Conservation (phyloP, 1,284 basidiomycete species). For the Ceratobasidium papillatum region DNA sequence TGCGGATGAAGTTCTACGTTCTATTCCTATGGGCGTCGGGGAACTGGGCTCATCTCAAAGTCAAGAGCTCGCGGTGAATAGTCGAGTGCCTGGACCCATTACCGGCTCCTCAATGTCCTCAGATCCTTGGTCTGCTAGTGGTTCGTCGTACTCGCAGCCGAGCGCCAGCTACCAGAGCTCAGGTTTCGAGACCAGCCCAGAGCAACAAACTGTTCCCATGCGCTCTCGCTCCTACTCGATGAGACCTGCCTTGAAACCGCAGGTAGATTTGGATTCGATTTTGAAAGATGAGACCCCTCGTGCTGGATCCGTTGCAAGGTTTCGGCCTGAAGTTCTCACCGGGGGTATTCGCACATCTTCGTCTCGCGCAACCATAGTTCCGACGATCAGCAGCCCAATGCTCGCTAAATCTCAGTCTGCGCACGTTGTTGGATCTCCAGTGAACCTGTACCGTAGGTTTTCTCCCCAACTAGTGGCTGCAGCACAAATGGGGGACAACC, state of each 20-base stretch:
- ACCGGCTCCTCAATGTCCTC: slow-evolving; percentile 20
- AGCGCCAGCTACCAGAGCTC: background rate
- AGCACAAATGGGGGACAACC: background rate
- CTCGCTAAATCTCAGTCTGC: slow-evolving; percentile 35
- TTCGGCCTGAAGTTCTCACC: slow-evolving; percentile 16
- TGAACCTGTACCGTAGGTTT: slow-evolving; percentile 28
- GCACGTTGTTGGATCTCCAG: slow-evolving; percentile 17
- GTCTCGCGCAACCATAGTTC: slow-evolving; percentile 22
- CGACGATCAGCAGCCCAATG: slow-evolving; percentile 29
- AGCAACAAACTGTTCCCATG: background rate
- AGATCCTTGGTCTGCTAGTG: slow-evolving; percentile 32
- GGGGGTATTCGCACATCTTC: background rate
- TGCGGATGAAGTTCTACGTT: slow-evolving; percentile 21
- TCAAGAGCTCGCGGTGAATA: slow-evolving; percentile 1
- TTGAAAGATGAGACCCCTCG: slow-evolving; percentile 29
- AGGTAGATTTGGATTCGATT: background rate
- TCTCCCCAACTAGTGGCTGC: background rate
- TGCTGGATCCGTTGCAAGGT: slow-evolving; percentile 14
- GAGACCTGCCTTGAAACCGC: background rate
- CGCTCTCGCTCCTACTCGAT: background rate
- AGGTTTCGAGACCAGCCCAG: slow-evolving; percentile 11
- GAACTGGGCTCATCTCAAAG: background rate
- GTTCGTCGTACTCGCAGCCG: slow-evolving; percentile 5
- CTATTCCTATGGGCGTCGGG: slow-evolving; percentile 17
- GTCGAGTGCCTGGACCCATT: background rate